Conservation (phyloP, 78 protist genomes). For the Protostelium mycophagum region DNA sequence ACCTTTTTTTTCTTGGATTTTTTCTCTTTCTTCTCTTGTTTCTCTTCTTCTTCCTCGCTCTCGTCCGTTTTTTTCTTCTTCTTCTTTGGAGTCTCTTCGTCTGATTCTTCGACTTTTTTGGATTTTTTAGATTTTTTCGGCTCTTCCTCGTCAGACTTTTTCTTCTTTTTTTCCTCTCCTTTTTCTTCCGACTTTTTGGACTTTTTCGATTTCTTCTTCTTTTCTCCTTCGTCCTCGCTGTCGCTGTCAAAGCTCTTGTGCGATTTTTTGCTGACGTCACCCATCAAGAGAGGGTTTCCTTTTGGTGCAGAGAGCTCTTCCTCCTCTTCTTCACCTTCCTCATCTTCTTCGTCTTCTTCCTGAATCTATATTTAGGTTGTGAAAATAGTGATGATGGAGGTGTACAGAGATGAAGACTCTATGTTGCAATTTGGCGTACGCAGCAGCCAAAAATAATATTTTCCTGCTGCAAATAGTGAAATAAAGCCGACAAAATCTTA, state of each 20-base stretch:
- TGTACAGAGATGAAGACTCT: too few relatives aligned
- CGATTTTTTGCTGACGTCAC: neutral
- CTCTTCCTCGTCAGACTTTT: constrained; percentile 8
- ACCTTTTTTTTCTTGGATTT: neutral
- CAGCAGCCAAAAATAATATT: too few relatives aligned
- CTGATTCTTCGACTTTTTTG: constrained; percentile 5
- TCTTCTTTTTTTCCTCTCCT: neutral
- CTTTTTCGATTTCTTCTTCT: constrained; percentile 4
- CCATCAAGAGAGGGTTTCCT: constrained; percentile 2
- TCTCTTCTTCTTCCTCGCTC: neutral
- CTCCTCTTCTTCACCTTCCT: constrained; percentile 21
- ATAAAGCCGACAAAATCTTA: too few relatives aligned
- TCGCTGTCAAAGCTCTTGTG: constrained; percentile 1
- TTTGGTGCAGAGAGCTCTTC: neutral
- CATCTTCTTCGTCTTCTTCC: constrained; percentile 10
- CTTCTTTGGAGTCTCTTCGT: neutral
- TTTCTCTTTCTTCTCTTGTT: neutral
- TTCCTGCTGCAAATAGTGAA: too few relatives aligned
- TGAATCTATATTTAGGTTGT: neutral
- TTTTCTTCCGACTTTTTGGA: neutral
- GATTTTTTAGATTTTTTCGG: neutral
- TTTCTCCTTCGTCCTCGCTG: neutral
- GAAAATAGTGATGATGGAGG: neutral
- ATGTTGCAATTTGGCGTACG: too few relatives aligned
- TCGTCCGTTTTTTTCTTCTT: neutral